Evolutionary conservation across 495 filamentous ascomycete species (phyloP), one percentile per base, ranked within the genome.

Genomic region (Podospora fimiseda): DNA sequence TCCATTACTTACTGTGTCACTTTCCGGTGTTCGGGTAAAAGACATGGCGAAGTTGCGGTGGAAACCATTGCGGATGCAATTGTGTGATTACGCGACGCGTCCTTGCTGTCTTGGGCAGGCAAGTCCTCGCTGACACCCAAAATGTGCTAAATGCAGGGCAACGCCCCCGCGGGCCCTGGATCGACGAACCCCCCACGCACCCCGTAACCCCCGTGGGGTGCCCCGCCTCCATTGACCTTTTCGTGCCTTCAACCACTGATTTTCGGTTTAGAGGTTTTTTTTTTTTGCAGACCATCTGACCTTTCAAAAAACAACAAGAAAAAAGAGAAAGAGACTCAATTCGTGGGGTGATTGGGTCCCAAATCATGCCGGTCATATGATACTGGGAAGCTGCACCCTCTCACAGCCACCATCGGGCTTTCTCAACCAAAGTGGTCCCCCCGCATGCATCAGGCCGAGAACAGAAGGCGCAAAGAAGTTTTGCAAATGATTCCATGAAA

Each of bases 381-480:
- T 47, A 15, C 22, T 47, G 44, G 44, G 44, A 47, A 24, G 23
- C 21, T 47, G 44, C 44, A 47, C 13, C 20, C 44, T 27, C 44
- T n/a, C 44, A 47, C 44, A 23, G 24, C 44, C 44, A 47, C 23
- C 21, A 41, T 18, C 39, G 16, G 16, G 14, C 39, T 14, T n/a
- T 38, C 11, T 24, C 22, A n/a, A 48, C 23, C 37, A 48, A 27
- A 39, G 24, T 18, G 39, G 21, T 16, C 1, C 22, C 22, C 44
- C 24, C 13, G 9, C 24, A 15, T 27, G 14, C 51, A 44, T 53
- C 56, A 62, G 50, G 22, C 51, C 54, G 9, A 49, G 40, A 51
- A 22, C 11, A 60, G 58, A 42, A 60, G 43, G 41, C 37, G 54
- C 55, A 53, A 39, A 20, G 53, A 53, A 56, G 11, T 36, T 46